Percentiles rank a stretch among this genome's conserved stretches.
Conservation (phyloP, 768 basidiomycete species). For the Leucocoprinus birnbaumii region DNA sequence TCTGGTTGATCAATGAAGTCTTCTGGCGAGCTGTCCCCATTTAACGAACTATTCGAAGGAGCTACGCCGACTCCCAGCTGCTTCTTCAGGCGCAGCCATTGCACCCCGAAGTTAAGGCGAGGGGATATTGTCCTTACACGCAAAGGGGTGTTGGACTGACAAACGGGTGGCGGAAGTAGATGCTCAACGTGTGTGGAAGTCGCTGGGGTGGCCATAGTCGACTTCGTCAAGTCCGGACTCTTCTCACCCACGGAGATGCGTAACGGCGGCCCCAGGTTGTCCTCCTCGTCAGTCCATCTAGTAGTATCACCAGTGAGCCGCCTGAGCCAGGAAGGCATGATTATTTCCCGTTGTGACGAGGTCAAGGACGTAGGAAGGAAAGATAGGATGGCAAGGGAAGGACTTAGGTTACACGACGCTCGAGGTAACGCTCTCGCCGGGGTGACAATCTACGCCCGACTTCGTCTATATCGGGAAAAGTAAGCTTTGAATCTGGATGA, state of each 20-base stretch:
- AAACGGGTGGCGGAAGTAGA: constrained; percentile 40
- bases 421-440: constrained; percentile 6
- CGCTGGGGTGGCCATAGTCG: constrained; percentile 16
- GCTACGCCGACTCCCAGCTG: constrained; percentile 54
- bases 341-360: constrained; percentile 6
- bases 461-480: constrained; percentile 5
- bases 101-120: constrained; percentile 37
- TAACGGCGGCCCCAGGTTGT: constrained; percentile 11
- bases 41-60: constrained; percentile 51
- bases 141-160: constrained; percentile 23
- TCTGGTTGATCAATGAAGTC: constrained; percentile 27
- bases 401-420: constrained; percentile 7
- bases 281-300: constrained; percentile 17
- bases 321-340: constrained; percentile 22
- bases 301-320: constrained; percentile 14
- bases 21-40: constrained; percentile 47
- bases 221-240: constrained; percentile 6
- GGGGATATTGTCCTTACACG: constrained; percentile 28
- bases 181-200: constrained; percentile 25
- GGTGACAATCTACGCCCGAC: constrained; percentile 11
- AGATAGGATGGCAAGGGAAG: constrained; percentile 3
- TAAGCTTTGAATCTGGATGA: constrained; percentile 8
- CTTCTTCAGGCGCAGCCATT: constrained; percentile 49
- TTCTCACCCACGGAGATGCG: constrained; percentile 15
- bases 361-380: constrained; percentile 10